Evolutionary conservation across 164 flowering plant species (phyloP), one percentile per base, ranked within the genome.

Genomic region (Brasenia schreberi): DNA sequence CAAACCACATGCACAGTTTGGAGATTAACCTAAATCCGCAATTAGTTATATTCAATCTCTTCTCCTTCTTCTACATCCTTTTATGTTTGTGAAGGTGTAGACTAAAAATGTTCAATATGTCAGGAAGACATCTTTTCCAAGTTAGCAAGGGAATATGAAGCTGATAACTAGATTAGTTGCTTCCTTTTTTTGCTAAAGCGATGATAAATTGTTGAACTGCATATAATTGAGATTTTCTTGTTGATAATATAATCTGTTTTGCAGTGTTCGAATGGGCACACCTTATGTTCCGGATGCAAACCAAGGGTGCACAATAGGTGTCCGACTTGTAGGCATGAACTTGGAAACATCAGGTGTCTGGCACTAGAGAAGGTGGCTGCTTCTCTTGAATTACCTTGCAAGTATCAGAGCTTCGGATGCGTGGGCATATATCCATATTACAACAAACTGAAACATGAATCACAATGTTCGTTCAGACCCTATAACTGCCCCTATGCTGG

Each of bases 201-300:
- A 33, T 33, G 39, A 33, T 33, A 33, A 33, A 2, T 33, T 23
- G 27, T 23, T 33, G 2, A 33, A 33, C 39, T 33, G 39, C 4
- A 33, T 33, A 3, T 33, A 33, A 33, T 33, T 33, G 39, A 33
- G 39, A 33, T 33, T 33, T 33, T 33, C 2, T 33, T 33, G 39
- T 33, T 33, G 39, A 33, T 33, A 33, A 33, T 33, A 3, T 33
- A 33, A 33, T 33, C 39, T 33, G 39, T 33, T 19, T 62, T 79
- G 73, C 86, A 92, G 96, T 92, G 98, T 77, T 83, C 88, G 67
- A 92, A 92, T 78, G 98, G 98, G 66, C 98, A 92, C 77, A 92
- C 98, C 53, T 60, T 92, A 67, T 90, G 98, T 71, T 85, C 96
- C 67, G 83, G 82, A n/a, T 92, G 98, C 87, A 92, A 87, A 76